Conservation (phyloP, 2,329 filamentous ascomycete genomes). For the Elsinoe fawcettii region DNA sequence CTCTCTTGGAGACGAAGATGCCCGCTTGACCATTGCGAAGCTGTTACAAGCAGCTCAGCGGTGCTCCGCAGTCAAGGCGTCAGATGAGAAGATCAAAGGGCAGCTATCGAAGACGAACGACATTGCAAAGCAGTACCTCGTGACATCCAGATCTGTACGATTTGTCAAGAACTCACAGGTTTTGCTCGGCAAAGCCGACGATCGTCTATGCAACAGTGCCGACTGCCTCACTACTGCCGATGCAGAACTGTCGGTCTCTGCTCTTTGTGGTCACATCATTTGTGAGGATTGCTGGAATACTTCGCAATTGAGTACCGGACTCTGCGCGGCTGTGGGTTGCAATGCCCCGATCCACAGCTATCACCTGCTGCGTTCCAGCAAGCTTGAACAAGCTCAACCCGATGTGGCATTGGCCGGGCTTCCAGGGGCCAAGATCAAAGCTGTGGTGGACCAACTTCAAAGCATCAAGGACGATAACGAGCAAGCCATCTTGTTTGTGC, state of each 20-base stretch:
- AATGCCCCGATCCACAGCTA: conserved; percentile 31
- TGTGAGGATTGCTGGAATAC: conserved; percentile 36
- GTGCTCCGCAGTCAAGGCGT: conserved; percentile 6
- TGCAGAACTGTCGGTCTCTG: conserved; percentile 30
- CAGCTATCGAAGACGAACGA: conserved; percentile 6
- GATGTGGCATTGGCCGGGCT: conserved; percentile 18
- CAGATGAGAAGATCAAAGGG: background rate
- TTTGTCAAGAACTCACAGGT: conserved; percentile 2
- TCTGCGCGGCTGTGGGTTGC: conserved; percentile 38
- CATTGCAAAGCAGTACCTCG: conserved; percentile 2
- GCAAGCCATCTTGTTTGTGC: conserved; percentile 50
- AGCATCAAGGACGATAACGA: conserved; percentile 35
- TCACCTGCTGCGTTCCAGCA: conserved; percentile 35
- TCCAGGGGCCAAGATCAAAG: conserved; percentile 43
- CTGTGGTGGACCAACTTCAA: conserved; percentile 39
- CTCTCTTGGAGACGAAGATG: conserved; percentile 24
- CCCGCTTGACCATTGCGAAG: conserved; percentile 22
- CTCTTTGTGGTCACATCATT: conserved; percentile 46
- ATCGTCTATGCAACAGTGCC: conserved; percentile 7
- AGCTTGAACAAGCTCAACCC: conserved; percentile 27
- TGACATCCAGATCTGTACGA: background rate
- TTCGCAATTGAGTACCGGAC: conserved; percentile 23
- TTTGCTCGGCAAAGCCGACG: background rate
- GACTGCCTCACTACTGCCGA: background rate
- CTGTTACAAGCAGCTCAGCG: conserved; percentile 11